These are phyloP conservation scores for Omphalotus olearius DNA, from an alignment of 1,284 basidiomycete species.

Conservation along the genomic window DNA sequence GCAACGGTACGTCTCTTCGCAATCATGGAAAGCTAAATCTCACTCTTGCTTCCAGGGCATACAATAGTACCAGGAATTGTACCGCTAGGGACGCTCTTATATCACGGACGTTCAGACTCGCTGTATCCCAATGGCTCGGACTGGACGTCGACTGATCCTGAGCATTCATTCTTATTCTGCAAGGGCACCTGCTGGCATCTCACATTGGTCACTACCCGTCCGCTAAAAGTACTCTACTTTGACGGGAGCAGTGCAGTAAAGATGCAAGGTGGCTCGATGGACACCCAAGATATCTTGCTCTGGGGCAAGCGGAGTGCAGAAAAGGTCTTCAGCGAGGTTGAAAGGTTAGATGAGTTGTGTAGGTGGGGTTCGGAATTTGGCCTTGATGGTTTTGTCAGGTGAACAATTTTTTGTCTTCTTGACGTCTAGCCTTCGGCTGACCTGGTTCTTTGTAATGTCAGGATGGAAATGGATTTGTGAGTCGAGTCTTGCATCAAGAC, in stretches of 20 bases:
- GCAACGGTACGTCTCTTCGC: constrained; percentile 28
- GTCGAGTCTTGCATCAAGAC: constrained; percentile 13
- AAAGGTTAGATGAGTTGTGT: constrained; percentile 30
- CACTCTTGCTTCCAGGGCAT: constrained; percentile 28
- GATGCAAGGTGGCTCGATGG: constrained; percentile 30
- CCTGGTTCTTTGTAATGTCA: constrained; percentile 12
- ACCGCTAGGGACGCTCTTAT: constrained; percentile 36
- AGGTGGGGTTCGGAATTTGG: constrained; percentile 27
- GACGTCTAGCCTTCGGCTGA: not conserved
- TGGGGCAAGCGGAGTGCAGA: constrained; percentile 27
- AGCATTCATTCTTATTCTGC: constrained; percentile 38
- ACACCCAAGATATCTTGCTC: constrained; percentile 38
- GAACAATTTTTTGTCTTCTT: not conserved
- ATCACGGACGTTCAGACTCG: constrained; percentile 28
- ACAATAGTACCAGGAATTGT: constrained; percentile 37
- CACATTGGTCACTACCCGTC: constrained; percentile 30
- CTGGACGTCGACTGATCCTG: constrained; percentile 39
- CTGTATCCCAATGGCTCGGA: constrained; percentile 32
- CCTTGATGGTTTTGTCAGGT: constrained; percentile 38
- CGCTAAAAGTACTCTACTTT: constrained; percentile 39
- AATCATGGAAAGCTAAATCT: not conserved
- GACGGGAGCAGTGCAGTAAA: constrained; percentile 39
- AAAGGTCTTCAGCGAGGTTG: constrained; percentile 21
- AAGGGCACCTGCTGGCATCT: constrained; percentile 30
- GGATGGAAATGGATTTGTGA: constrained; percentile 49